A percentile compares a stretch with the other conserved stretches of the same genome.
Evolutionary conservation across 75 land plant species (phyloP).

Genomic region (Sequoia sempervirens): DNA sequence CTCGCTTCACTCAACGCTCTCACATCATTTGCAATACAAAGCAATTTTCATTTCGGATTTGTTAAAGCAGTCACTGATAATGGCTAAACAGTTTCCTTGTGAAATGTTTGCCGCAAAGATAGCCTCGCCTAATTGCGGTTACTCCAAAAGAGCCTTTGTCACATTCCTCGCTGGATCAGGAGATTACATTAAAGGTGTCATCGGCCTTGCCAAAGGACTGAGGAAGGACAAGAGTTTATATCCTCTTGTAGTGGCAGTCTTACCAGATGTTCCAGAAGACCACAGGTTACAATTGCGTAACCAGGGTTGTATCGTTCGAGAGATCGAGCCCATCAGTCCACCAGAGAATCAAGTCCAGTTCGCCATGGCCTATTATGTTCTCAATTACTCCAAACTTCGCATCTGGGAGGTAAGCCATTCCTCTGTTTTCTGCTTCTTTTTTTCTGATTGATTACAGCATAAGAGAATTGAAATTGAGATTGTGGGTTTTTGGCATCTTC

Average conservation of each 20-base stretch:
- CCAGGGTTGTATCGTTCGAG: conserved; percentile 44
- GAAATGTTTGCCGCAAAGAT: not conserved
- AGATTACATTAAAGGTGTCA: conserved; percentile 19
- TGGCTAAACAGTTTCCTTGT: too few relatives aligned
- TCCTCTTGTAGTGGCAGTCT: conserved; percentile 39
- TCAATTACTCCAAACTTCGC: conserved; percentile 66
- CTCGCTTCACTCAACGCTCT: too few relatives aligned
- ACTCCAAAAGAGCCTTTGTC: conserved; percentile 36
- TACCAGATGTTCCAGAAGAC: conserved; percentile 45
- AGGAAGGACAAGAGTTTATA: conserved; percentile 23
- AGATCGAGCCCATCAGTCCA: conserved; percentile 36
- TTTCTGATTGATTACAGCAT: not conserved
- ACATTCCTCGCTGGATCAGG: conserved; percentile 72
- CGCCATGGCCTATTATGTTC: conserved; percentile 30
- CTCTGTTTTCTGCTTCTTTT: not conserved
- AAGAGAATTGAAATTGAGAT: not conserved
- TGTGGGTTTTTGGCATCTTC: not conserved
- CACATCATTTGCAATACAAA: too few relatives aligned
- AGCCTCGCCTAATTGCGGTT: not conserved
- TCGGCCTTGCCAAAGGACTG: conserved; percentile 26
- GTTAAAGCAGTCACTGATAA: too few relatives aligned
- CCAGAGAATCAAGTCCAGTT: conserved; percentile 27
- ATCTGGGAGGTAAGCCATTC: conserved; percentile 43
- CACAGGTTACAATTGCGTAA: conserved; percentile 30
- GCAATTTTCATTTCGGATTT: too few relatives aligned